These are phyloP conservation scores for Aspergillus sp. DNA, from an alignment of 2,329 filamentous ascomycete genomes.

Conservation along the genomic window DNA sequence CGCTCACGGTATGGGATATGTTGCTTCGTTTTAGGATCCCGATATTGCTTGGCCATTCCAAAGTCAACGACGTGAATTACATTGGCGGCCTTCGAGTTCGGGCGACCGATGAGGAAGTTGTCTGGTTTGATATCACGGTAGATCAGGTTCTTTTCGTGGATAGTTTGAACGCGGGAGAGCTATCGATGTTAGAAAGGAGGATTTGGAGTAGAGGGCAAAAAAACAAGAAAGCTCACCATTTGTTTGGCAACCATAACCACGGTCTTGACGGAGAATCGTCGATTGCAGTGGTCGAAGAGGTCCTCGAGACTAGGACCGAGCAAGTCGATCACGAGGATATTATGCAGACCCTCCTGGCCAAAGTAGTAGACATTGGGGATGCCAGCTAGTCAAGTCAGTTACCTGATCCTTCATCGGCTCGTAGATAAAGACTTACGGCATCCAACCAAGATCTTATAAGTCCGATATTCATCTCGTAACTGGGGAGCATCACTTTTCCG, in stretches of 20 bases:
- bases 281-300: conserved; percentile 94
- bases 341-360: conserved; percentile 95
- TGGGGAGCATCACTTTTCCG: conserved; percentile 98
- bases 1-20: conserved; percentile 97
- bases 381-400: conserved; percentile 65
- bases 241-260: conserved; percentile 99
- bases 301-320: conserved; percentile 94
- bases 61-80: conserved; percentile 99
- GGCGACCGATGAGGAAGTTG: conserved; percentile 96
- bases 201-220: background rate
- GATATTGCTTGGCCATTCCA: conserved; percentile 99
- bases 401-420: background rate
- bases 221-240: conserved; percentile 63
- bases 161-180: conserved; percentile 87
- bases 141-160: conserved; percentile 98
- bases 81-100: conserved; percentile 89
- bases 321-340: conserved; percentile 96
- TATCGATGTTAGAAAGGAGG: conserved; percentile 37
- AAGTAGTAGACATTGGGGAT: conserved; percentile 99
- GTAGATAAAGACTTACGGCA: conserved; percentile 73
- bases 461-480: conserved; percentile 95
- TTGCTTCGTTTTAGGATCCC: conserved; percentile 97
- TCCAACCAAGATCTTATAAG: conserved; percentile 98
- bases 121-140: conserved; percentile 99
- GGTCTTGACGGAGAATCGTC: conserved; percentile 94